Evolutionary conservation across 2,329 filamentous ascomycete species (phyloP).

Genomic region (Trichoderma aggressivum): DNA sequence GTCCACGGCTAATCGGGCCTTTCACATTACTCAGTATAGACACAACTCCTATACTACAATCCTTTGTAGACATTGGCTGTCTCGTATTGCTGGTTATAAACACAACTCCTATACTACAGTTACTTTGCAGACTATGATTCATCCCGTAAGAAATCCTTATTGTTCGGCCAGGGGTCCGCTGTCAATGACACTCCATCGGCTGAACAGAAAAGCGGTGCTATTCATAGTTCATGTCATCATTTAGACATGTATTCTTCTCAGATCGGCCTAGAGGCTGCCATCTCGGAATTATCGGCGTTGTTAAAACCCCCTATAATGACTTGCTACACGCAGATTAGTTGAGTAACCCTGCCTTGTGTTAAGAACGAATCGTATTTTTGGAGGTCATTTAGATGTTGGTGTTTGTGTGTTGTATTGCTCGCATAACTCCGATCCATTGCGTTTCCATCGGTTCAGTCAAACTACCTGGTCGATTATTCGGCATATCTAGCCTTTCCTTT

Average conservation of each 20-base stretch:
- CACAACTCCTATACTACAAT: too few species aligned
- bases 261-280: not conserved
- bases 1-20: too few species aligned
- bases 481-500: not conserved
- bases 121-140: not conserved
- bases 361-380: not conserved
- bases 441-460: not conserved
- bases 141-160: not conserved
- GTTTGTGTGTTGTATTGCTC: not conserved
- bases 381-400: not conserved
- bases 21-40: too few species aligned
- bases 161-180: not conserved
- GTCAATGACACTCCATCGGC: not conserved
- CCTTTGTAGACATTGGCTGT: too few species aligned
- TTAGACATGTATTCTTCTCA: not conserved
- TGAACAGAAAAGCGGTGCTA: not conserved
- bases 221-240: not conserved
- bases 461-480: not conserved
- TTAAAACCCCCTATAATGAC: too few species aligned
- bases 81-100: too few species aligned
- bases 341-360: not conserved
- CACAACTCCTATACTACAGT: not conserved
- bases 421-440: not conserved
- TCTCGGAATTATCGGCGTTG: not conserved
- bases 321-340: not conserved